These are phyloP conservation scores for Raddia guianensis DNA, from an alignment of 176 grass and related monocot genomes.

Conservation along the genomic window DNA sequence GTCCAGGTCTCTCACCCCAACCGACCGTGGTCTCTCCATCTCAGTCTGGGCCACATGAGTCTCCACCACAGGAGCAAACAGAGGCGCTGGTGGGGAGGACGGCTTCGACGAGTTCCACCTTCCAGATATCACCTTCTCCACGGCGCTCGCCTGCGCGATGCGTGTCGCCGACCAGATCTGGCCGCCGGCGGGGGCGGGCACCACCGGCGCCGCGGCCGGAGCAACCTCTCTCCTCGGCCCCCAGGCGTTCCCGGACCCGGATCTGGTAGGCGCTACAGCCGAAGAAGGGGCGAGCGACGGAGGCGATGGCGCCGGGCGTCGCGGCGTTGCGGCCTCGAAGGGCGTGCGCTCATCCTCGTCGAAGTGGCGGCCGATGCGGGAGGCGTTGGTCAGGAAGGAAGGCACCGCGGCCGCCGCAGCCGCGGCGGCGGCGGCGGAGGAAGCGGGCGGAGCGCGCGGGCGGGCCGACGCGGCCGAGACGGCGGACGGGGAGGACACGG, in stretches of 20 bases:
- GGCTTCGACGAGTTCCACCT: conserved; percentile 68
- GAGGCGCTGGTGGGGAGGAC: conserved; percentile 44
- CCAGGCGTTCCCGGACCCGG: conserved; percentile 65
- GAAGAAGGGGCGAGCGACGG: conserved; percentile 28
- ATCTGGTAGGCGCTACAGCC: conserved; percentile 45
- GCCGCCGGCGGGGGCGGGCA: conserved; percentile 11
- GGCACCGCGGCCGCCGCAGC: conserved; percentile 40
- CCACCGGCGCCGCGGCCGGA: conserved; percentile 36
- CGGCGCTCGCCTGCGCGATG: conserved; percentile 89
- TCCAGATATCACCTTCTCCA: conserved; percentile 98
- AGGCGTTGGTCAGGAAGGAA: conserved; percentile 54
- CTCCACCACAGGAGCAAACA: conserved; percentile 38
- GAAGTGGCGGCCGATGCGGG: conserved; percentile 84
- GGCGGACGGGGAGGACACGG: conserved; percentile 32
- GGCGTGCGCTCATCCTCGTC: conserved; percentile 98
- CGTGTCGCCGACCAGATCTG: conserved; percentile 83
- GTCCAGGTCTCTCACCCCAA: conserved; percentile 54
- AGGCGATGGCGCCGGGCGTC: conserved; percentile 39
- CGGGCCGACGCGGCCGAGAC: conserved; percentile 47
- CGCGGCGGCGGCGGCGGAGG: conserved; percentile 23
- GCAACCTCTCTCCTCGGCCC: conserved; percentile 60
- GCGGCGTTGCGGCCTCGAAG: conserved; percentile 61
- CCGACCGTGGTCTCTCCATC: conserved; percentile 59
- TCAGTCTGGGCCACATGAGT: conserved; percentile 36
- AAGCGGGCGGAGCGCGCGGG: conserved; percentile 41